A percentile compares a stretch with the other conserved stretches of the same genome.
Conservation (phyloP, 2,329 filamentous ascomycete genomes). For the Pseudogymnoascus sp. region DNA sequence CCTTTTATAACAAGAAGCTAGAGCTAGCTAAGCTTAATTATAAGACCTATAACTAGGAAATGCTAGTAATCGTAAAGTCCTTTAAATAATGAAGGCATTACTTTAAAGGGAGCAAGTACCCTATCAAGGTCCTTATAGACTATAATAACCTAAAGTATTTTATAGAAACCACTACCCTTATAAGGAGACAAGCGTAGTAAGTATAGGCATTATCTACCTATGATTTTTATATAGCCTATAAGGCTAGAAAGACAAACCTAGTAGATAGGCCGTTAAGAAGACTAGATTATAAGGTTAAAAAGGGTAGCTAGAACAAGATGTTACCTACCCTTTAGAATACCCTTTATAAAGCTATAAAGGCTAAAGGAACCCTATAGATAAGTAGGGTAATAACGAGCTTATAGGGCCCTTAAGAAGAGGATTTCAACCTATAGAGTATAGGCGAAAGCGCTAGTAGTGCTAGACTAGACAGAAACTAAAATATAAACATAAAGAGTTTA, state of each 20-base stretch:
- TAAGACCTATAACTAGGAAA: slow-evolving; percentile 27
- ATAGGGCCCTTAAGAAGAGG: no score
- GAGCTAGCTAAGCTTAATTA: slow-evolving; percentile 24
- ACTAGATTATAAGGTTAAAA: background rate
- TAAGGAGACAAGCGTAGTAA: background rate
- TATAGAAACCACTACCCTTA: background rate
- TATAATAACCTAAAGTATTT: slow-evolving; percentile 4
- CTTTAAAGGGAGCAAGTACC: background rate
- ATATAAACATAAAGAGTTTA: background rate
- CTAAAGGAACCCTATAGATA: background rate
- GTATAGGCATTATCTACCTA: background rate
- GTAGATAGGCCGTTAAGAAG: background rate
- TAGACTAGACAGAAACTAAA: background rate
- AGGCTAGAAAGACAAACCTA: background rate
- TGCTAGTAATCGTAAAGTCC: slow-evolving; percentile 23
- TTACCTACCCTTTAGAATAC: background rate
- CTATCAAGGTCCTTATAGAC: slow-evolving; percentile 3
- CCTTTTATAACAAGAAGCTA: slow-evolving; percentile 22
- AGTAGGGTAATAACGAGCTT: background rate
- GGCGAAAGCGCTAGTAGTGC: background rate
- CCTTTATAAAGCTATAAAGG: background rate
- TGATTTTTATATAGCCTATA: background rate
- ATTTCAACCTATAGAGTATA: no score
- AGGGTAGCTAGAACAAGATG: background rate
- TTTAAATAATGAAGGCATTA: slow-evolving; percentile 10